Base-by-base conservation (phyloP, 805 yeast species). In the Starmerella apicola region DNA sequence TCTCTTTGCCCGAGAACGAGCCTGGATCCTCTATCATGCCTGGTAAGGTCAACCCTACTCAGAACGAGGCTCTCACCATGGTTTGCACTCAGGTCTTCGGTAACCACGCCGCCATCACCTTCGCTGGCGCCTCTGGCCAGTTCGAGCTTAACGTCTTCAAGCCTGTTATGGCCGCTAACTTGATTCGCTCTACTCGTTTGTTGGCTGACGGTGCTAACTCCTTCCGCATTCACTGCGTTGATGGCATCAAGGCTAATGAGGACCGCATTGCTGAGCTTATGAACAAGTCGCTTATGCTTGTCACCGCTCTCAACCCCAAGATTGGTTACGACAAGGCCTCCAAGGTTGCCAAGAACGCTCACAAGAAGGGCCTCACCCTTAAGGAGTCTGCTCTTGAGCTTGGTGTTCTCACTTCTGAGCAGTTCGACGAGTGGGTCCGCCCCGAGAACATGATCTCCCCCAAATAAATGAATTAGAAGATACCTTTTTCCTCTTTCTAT, bases 21-120 rank as follows among this genome's bases (percentile, higher is more conserved):
- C 98, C 98, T 42, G 98, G 98, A 59, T 84, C 96, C 44, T 85
- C 96, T 22, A 91, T 91, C 65, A 91, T 91, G 98, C 98, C 98
- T 38, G 98, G 98, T 61, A 91, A 91, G 70, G 96, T 91, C 49
- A 91, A 91, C 74, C 98, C 98, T 51, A 91, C 98, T 42, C 98
- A 91, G 71, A 86, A 86, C 64, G 98, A 91, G 72, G 98, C 98
- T 40, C 68, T 91, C 62, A 91, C 97, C 50, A 93, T 91, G 94
- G 95, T 88, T 46, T 85, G 95, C 61, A 75, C 91, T 49, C 98
- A 91, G 71, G 96, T 91, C 21, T 84, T 91, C 61, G 98, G 98
- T 63, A 91, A 91, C 77, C 78, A 91, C 66, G 66, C 95, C 33
- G 76, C 95, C 49, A 82, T 91, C 66, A 86, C 97, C 26, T 84